A percentile compares a stretch with the other conserved stretches of the same genome.
Evolutionary conservation across 768 basidiomycete species (phyloP).

Genomic region (Naganishia onofrii): DNA sequence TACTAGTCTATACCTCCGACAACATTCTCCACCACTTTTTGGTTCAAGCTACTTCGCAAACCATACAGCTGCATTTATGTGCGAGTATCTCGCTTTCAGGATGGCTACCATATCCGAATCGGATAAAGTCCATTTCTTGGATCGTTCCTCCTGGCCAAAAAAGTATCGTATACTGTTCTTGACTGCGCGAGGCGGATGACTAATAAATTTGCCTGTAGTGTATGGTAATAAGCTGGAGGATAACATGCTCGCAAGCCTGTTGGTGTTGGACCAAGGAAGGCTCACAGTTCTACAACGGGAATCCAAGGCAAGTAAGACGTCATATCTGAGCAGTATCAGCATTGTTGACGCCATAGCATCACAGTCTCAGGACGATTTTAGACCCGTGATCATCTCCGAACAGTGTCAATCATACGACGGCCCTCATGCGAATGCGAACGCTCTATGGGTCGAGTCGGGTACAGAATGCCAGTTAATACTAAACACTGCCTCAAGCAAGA

Average conservation of each 20-base stretch:
- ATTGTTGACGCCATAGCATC: background rate
- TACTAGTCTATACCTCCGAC: conserved; percentile 89
- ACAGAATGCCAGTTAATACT: background rate
- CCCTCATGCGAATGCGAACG: conserved; percentile 10
- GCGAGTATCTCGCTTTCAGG: conserved; percentile 93
- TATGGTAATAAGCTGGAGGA: conserved; percentile 92
- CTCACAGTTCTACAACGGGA: conserved; percentile 83
- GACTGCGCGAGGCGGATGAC: conserved; percentile 6
- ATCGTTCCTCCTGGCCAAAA: conserved; percentile 92
- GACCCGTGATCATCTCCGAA: conserved; percentile 63
- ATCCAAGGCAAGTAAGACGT: conserved; percentile 60
- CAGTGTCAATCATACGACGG: conserved; percentile 57
- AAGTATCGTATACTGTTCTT: conserved; percentile 59
- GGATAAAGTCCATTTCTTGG: conserved; percentile 92
- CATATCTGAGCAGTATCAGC: background rate
- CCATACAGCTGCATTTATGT: conserved; percentile 81
- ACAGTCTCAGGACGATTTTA: background rate
- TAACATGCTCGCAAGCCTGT: conserved; percentile 84
- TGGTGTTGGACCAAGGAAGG: conserved; percentile 92
- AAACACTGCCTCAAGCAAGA: background rate
- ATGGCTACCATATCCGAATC: conserved; percentile 75
- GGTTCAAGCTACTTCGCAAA: conserved; percentile 70
- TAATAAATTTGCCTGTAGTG: conserved; percentile 57
- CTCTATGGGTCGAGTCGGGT: background rate
- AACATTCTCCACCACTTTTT: conserved; percentile 91